Conservation (phyloP, 164 flowering plant species). For the Cinnamomum micranthum region DNA sequence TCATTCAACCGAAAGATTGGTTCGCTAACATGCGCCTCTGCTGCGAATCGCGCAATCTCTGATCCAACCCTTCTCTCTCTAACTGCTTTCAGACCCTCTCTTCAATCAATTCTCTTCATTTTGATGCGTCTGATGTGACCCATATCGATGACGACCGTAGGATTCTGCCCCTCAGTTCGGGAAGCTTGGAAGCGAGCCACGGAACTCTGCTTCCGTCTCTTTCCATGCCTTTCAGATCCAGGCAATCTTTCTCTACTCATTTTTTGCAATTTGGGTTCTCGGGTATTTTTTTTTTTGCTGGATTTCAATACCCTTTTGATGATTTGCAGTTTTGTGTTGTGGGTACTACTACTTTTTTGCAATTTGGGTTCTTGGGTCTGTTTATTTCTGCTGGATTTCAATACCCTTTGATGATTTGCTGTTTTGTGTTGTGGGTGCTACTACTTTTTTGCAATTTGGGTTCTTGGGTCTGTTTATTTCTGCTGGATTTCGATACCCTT, state of each 20-base stretch:
- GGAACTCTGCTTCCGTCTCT: constrained; percentile 31
- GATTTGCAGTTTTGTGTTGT: not conserved
- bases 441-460: constrained; percentile 8
- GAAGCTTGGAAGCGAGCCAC: constrained; percentile 31
- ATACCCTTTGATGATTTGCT: not conserved
- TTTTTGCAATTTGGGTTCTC: not conserved
- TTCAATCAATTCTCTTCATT: not conserved
- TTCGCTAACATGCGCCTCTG: not conserved
- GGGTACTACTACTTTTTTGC: constrained; percentile 26
- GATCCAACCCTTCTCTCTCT: not conserved
- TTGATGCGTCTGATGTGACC: not conserved
- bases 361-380: no score
- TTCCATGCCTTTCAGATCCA: constrained; percentile 86
- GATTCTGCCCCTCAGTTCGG: constrained; percentile 31
- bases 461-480: no score
- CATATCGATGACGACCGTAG: constrained; percentile 21
- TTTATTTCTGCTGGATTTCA: not conserved
- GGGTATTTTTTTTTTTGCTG: not conserved
- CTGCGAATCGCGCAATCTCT: not conserved
- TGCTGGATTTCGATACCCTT: not conserved
- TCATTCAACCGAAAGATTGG: not conserved
- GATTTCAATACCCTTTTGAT: not conserved
- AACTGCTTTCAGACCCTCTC: not conserved
- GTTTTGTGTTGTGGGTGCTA: constrained; percentile 23
- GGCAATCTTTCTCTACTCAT: constrained; percentile 29